Percentiles rank a stretch among this genome's conserved stretches.
These are phyloP conservation scores for Metschnikowia colocasiae DNA, from an alignment of 805 yeast genomes.

Conservation along the genomic window DNA sequence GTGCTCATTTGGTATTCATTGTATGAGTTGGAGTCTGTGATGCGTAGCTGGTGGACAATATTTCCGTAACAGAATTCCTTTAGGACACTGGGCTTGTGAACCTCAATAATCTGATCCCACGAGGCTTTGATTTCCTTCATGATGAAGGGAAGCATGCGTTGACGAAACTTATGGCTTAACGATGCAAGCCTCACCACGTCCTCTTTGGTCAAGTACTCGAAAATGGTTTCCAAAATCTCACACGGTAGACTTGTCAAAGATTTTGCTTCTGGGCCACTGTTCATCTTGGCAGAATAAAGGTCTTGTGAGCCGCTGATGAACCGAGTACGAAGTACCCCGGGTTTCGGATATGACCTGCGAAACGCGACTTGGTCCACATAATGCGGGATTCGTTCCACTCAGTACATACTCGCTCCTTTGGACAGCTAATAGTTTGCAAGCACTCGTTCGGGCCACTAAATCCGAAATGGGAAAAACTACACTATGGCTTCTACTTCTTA, in stretches of 20 bases:
- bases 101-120: constrained; percentile 24
- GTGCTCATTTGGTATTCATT: constrained; percentile 30
- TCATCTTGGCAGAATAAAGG: background rate
- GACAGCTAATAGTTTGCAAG: background rate
- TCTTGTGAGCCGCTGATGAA: background rate
- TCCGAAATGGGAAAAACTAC: background rate
- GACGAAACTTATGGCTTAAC: constrained; percentile 18
- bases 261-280: background rate
- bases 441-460: background rate
- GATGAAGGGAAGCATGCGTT: constrained; percentile 17
- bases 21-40: constrained; percentile 15
- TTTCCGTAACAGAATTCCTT: background rate
- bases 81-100: background rate
- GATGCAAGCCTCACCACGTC: constrained; percentile 12
- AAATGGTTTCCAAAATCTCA: constrained; percentile 14
- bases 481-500: background rate
- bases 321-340: constrained; percentile 1
- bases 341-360: background rate
- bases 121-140: constrained; percentile 23
- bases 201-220: constrained; percentile 6
- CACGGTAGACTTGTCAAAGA: constrained; percentile 13
- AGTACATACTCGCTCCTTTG: background rate
- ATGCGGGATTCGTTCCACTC: background rate
- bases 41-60: constrained; percentile 7
- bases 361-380: background rate